Conservation (phyloP, 805 yeast species). For the Cyberlindnera americana region DNA sequence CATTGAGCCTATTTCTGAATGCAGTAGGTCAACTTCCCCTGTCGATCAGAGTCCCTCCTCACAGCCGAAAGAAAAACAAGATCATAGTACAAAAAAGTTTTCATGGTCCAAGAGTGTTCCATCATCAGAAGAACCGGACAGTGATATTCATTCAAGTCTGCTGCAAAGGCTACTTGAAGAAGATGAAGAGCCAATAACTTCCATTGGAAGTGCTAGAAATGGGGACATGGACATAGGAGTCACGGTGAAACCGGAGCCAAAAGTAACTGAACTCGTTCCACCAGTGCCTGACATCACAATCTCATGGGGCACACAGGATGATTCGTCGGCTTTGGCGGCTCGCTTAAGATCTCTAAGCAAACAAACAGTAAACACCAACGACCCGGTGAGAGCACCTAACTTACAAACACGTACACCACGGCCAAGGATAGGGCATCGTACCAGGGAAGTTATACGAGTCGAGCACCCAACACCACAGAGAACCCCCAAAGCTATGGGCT, state of each 20-base stretch:
- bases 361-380: background rate
- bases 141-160: background rate
- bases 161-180: slow-evolving; percentile 6
- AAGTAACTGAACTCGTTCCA: background rate
- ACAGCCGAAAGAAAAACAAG: no score
- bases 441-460: slow-evolving; percentile 8
- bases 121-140: no score
- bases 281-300: background rate
- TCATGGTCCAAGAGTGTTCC: no score
- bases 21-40: background rate
- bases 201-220: background rate
- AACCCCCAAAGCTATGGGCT: background rate
- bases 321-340: background rate
- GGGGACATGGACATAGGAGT: no score
- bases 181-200: background rate
- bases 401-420: slow-evolving; percentile 6
- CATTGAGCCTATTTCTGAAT: background rate
- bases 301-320: slow-evolving; percentile 14
- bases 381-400: background rate
- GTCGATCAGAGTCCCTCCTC: background rate
- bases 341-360: background rate
- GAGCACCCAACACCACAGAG: slow-evolving; percentile 10
- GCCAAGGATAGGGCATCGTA: slow-evolving; percentile 3
- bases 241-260: background rate
- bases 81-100: no score